These are phyloP conservation scores for Aspergillus neotritici DNA, from an alignment of 2,329 filamentous ascomycete genomes.

Conservation along the genomic window DNA sequence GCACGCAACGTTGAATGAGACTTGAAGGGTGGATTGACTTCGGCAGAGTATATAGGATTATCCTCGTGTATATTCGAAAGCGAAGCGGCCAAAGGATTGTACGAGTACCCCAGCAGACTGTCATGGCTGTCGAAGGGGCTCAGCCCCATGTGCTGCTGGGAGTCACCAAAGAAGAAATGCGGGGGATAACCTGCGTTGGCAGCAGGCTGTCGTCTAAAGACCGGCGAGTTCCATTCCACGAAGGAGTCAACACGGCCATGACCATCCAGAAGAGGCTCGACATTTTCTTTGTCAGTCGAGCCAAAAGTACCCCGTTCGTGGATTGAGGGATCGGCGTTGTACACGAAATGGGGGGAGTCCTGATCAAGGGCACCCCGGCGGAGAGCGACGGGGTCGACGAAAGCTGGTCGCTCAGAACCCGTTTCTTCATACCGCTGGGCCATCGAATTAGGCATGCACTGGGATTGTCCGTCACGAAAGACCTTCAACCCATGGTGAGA, in stretches of 20 bases:
- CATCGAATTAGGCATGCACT: conserved; percentile 6
- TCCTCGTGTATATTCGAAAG: conserved; percentile 18
- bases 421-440: conserved; percentile 5
- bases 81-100: conserved; percentile 31
- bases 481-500: conserved; percentile 29
- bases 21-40: conserved; percentile 9
- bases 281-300: conserved; percentile 32
- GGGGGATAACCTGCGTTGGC: conserved; percentile 19
- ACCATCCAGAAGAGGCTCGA: conserved; percentile 30
- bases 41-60: conserved; percentile 18
- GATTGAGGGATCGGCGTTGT: too few relatives aligned
- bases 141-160: conserved; percentile 17
- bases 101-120: conserved; percentile 23
- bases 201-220: conserved; percentile 12
- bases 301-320: conserved; percentile 8
- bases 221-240: conserved; percentile 23
- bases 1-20: conserved; percentile 14
- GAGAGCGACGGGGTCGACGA: conserved; percentile 20
- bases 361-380: conserved; percentile 1
- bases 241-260: conserved; percentile 21
- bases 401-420: conserved; percentile 11
- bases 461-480: conserved; percentile 31
- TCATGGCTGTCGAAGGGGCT: conserved; percentile 21
- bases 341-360: too few relatives aligned
- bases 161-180: conserved; percentile 23